Evolutionary conservation across 345 rosid genomes (phyloP), one percentile per base, ranked within the genome.

Genomic region (Clarkia xantiana): DNA sequence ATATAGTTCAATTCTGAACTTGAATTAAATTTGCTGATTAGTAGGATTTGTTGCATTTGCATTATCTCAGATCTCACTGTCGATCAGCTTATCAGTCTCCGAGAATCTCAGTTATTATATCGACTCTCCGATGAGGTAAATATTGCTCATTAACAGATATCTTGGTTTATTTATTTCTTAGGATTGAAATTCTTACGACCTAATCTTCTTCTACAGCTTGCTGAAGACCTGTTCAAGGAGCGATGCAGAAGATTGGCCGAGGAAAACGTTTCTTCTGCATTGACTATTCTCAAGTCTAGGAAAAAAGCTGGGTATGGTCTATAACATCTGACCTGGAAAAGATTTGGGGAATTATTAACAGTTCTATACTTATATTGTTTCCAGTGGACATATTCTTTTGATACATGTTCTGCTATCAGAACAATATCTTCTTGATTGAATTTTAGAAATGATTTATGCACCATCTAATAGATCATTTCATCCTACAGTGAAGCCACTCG

Each of bases 71-170:
- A 79, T 77, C 62, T 84, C 58, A 75, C 72, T 54, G 69, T 47
- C 18, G 76, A 74, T 50, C 76, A 78, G 54, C 97, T 93, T 68
- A 71, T 78, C 53, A 66, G 68, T 69, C 94, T 93, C 23, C 76
- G 99, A 76, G 78, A 77, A 67, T 59, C 82, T 44, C 99, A 93
- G 50, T 71, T 75, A 40, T 50, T 68, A 15, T 84, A 64, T 62
- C 73, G 59, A 58, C 95, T 93, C 45, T 82, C 90, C 25, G 97
- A 84, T 61, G 95, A 84, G 88, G 99, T 93, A 59, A 29, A 53
- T 53, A 57, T 54, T 47, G 63, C 57, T 49, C 14, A 60, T 44
- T 22, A 51, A 23, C 45, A 55, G 9, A n/a, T 42, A 51, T 23
- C 18, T 42, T 1, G 40, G 9, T 43, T 13, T 25, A 6, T 55